Base-by-base conservation (phyloP, 2,329 filamentous ascomycete genomes). In the Emergomyces africanus region DNA sequence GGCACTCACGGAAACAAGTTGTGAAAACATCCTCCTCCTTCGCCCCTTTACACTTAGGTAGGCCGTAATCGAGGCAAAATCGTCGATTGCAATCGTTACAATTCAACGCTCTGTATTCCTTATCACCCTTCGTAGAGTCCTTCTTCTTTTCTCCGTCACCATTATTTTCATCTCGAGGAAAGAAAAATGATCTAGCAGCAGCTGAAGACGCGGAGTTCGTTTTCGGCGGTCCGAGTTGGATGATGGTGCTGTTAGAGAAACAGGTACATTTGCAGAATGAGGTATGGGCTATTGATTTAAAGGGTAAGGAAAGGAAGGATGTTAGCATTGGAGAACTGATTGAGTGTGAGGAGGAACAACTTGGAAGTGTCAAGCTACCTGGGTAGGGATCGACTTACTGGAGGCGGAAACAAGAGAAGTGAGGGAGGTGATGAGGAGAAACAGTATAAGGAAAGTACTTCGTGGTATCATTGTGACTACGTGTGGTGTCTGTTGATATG, bases 251-350 rank as follows among this genome's bases (percentile, higher is more conserved):
- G 69, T 87, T 86, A 56, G 78, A 78, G 72, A 83, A 83, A 71
- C 84, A 87, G 59, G 83, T 86, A 70, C 84, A 87, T 81, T 87
- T 87, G 79, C 84, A 87, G 72, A 86, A 87, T 60, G 83, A 85
- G 18, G 83, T 82, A 14, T 73, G 73, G 10, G 69, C 73, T 75
- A 56, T 59, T 49, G 33, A 18, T 28, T 25, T 54, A 46, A 60
- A 39, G 3, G 15, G 20, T 44, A 20, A 15, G 30, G 2, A 28
- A 20, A 15, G 30, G 2, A 28, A 50, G 20, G 28, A 1, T 53
- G 57, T 57, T 56, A 56, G 49, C 60, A 35, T 35, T n/a, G 44
- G 28, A 48, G 44, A 15, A 15, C 44, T 5, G 23, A 25, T 48
- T 15, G n/a, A n/a, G n/a, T 30, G 44, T 8, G 14, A 3, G 12